Conservation (phyloP, 257 asterid genomes). For the Solanum etuberosum region DNA sequence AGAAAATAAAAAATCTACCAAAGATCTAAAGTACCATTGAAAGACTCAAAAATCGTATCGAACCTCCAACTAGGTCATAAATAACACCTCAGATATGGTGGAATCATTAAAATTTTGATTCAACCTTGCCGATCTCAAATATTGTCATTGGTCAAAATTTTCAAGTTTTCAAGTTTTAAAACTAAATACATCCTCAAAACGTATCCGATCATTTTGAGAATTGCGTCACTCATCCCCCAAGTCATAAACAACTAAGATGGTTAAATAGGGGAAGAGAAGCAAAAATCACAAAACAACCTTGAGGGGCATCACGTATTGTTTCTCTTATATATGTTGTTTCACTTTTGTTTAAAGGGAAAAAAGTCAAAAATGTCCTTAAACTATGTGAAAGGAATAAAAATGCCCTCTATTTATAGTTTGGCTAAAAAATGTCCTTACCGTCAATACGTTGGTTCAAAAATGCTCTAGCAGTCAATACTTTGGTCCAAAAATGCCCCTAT, state of each 20-base stretch:
- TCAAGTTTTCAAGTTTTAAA: too few species aligned
- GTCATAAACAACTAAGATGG: background rate
- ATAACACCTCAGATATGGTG: background rate
- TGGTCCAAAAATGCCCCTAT: too few species aligned
- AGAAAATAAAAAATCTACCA: background rate
- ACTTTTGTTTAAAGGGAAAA: background rate
- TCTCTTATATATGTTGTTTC: background rate
- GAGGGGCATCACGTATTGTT: background rate
- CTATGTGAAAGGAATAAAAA: too few species aligned
- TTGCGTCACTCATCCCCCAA: background rate
- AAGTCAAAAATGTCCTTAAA: too few species aligned
- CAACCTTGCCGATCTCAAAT: background rate
- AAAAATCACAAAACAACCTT: too few species aligned
- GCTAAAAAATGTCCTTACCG: too few species aligned
- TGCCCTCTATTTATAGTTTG: too few species aligned
- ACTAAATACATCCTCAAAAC: background rate
- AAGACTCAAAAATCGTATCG: too few species aligned
- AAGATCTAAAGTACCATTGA: background rate
- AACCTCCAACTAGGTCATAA: background rate
- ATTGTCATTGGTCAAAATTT: background rate
- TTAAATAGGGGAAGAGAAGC: background rate
- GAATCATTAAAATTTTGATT: too few species aligned
- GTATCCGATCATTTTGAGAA: background rate
- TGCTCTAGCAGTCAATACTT: too few species aligned
- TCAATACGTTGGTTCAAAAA: too few species aligned